These are phyloP conservation scores for Ceratocystis albifundus DNA, from an alignment of 2,329 filamentous ascomycete genomes.

Conservation along the genomic window DNA sequence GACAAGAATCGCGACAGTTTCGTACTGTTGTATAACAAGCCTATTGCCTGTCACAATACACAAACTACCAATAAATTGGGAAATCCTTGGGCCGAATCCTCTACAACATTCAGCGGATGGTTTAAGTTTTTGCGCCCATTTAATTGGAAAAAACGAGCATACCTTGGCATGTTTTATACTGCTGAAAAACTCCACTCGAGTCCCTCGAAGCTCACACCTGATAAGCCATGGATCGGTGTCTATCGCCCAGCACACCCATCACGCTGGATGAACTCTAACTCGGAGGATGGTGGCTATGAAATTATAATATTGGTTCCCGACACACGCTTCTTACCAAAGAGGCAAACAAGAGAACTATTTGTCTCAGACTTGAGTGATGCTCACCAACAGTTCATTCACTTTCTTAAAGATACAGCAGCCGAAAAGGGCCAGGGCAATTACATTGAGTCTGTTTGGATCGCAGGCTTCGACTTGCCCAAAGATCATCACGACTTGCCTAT, in stretches of 20 bases:
- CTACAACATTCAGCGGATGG: slow-evolving; percentile 30
- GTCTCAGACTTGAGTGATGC: slow-evolving; percentile 35
- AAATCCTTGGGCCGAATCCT: slow-evolving; percentile 26
- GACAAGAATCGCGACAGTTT: not conserved
- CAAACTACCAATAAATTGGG: slow-evolving; percentile 11
- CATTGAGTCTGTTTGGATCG: slow-evolving; percentile 38
- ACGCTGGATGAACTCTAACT: not conserved
- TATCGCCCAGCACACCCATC: slow-evolving; percentile 37
- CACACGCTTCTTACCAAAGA: slow-evolving; percentile 25
- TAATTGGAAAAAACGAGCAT: slow-evolving; percentile 9
- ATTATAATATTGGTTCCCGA: slow-evolving; percentile 45
- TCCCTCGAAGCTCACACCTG: slow-evolving; percentile 24
- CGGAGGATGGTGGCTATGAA: slow-evolving; percentile 32
- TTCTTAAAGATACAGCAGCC: slow-evolving; percentile 29
- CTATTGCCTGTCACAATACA: not conserved
- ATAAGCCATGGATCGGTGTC: slow-evolving; percentile 42
- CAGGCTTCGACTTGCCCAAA: slow-evolving; percentile 28
- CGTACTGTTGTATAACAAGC: not conserved
- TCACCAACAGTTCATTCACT: slow-evolving; percentile 37
- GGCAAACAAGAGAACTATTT: slow-evolving; percentile 20
- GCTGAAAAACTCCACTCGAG: slow-evolving; percentile 20
- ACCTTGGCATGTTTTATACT: slow-evolving; percentile 41
- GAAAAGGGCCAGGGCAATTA: slow-evolving; percentile 29
- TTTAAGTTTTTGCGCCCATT: slow-evolving; percentile 19
- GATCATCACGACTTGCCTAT: slow-evolving; percentile 29